These are phyloP conservation scores for Thielaviopsis musarum DNA, from an alignment of 2,329 filamentous ascomycete species.

Conservation along the genomic window DNA sequence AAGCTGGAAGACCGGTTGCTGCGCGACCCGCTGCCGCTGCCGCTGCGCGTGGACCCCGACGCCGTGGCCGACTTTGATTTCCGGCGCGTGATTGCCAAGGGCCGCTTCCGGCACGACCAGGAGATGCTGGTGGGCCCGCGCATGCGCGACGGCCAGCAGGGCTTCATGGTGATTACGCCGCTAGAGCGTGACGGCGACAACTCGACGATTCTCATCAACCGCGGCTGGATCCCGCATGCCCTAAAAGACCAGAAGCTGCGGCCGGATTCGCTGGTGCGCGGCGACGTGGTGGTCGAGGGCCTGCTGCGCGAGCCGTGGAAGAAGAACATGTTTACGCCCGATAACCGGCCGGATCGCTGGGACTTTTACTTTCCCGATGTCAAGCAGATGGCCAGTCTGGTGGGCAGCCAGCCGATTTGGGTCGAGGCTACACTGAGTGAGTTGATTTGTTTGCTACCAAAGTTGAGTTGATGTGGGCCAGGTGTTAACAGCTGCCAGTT, in stretches of 20 bases:
- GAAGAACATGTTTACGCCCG: conserved; percentile 95
- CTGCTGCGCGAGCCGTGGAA: conserved; percentile 80
- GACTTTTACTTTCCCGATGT: conserved; percentile 96
- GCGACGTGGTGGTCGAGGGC: conserved; percentile 65
- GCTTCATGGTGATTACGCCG: conserved; percentile 82
- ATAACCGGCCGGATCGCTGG: conserved; percentile 65
- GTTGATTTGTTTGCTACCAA: conserved; percentile 12
- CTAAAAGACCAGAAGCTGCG: conserved; percentile 49
- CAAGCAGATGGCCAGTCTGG: conserved; percentile 68
- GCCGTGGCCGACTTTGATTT: conserved; percentile 85
- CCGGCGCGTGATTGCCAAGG: conserved; percentile 60
- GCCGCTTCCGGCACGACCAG: conserved; percentile 65
- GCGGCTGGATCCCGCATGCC: conserved; percentile 81
- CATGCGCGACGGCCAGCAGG: conserved; percentile 74
- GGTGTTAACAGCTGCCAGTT: conserved; percentile 26
- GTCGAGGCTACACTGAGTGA: conserved; percentile 88
- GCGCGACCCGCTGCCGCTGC: conserved; percentile 69
- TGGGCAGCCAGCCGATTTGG: conserved; percentile 79
- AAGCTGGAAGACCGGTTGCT: conserved; percentile 84
- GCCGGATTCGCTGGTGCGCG: conserved; percentile 46
- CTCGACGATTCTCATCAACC: conserved; percentile 67
- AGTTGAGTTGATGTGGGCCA: not conserved
- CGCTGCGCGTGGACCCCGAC: conserved; percentile 63
- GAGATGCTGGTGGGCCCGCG: conserved; percentile 95
- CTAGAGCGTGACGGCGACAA: conserved; percentile 48